Base-by-base conservation (phyloP, 345 rosid genomes). In the Rhodamnia rubescens region DNA sequence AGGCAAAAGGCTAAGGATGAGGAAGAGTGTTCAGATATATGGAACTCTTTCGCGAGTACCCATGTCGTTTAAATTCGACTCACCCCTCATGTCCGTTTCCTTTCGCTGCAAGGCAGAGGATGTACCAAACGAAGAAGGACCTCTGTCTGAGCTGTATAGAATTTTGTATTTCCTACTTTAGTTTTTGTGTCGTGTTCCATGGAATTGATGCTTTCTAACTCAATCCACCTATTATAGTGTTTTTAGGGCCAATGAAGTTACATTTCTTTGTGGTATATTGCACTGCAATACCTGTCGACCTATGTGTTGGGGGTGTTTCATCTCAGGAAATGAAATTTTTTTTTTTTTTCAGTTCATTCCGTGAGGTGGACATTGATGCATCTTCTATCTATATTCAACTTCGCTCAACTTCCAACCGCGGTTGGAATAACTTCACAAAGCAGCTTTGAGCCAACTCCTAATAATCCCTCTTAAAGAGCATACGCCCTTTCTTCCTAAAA, bases 1-100 rank as follows among this genome's bases (percentile, higher is more conserved):
- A 87, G 86, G 29, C 87, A 59, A 12, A 90, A 89, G 24, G 88
- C 80, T 32, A 36, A 88, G 44, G 90, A 88, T 21, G 91, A 89
- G 85, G 90, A 85, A 55, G 90, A 87, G 50, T 89, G 87, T 69
- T 86, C 85, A 15, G 88, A 85, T 47, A n/a, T 91, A 24, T 90
- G 94, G 92, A 87, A 86, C 84, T 53, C 89, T 29, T 82, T 89
- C 82, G 88, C 87, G 26, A 88, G 88, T 47, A 84, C 83, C 50
- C 86, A 84, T 8, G 78, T 36, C 26, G 80, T 36, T 69, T 69
- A 36, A 69, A 69, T 36, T 20, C 80, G 5, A 16, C 24, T 69
- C 32, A 47, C 47, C 24, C 8, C 47, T 32, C 78, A 0, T 21
- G 24, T 69, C 78, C 78, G 12, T 32, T 69, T 36, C 80, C 24